phyloP scores from a whole-genome alignment of 164 flowering plant species.

The Euptelea pleiosperma region DNA sequence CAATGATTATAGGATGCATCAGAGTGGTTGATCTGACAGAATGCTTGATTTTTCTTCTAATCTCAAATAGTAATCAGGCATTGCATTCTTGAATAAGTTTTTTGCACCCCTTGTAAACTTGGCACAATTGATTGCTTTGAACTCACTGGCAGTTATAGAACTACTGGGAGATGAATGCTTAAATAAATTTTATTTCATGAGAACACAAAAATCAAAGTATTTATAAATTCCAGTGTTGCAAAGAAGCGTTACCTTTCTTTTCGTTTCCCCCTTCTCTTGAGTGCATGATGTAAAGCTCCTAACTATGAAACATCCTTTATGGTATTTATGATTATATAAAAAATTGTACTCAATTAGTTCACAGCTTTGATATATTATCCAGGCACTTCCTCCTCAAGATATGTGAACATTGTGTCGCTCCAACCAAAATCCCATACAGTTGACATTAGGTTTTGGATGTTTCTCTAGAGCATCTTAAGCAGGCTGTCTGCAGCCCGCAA shows the following conservation, averaged over 20 bases:
- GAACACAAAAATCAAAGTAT: too few species aligned
- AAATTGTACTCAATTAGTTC: background rate
- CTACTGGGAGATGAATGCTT: too few species aligned
- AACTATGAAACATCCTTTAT: too few species aligned
- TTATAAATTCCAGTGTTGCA: too few species aligned
- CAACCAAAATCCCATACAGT: slow-evolving; percentile 84
- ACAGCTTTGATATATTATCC: slow-evolving; percentile 31
- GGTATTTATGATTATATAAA: slow-evolving; percentile 1
- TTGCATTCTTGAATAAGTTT: background rate
- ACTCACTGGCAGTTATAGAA: too few species aligned
- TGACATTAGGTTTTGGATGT: slow-evolving; percentile 51
- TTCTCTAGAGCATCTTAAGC: slow-evolving; percentile 54
- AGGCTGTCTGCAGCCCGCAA: slow-evolving; percentile 41
- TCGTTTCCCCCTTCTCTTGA: too few species aligned
- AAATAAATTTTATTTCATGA: too few species aligned
- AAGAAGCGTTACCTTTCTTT: too few species aligned
- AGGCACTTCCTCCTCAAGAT: slow-evolving; percentile 58
- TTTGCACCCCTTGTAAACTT: background rate
- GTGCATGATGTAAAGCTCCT: too few species aligned
- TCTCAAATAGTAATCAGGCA: slow-evolving; percentile 2
- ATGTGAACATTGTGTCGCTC: slow-evolving; percentile 34
- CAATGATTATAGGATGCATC: slow-evolving; percentile 4
- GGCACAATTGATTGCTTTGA: too few species aligned
- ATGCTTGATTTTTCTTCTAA: background rate
- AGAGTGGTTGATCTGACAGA: slow-evolving; percentile 13